Base-by-base conservation (phyloP, 495 filamentous ascomycete species). In the Immersiella caudata region DNA sequence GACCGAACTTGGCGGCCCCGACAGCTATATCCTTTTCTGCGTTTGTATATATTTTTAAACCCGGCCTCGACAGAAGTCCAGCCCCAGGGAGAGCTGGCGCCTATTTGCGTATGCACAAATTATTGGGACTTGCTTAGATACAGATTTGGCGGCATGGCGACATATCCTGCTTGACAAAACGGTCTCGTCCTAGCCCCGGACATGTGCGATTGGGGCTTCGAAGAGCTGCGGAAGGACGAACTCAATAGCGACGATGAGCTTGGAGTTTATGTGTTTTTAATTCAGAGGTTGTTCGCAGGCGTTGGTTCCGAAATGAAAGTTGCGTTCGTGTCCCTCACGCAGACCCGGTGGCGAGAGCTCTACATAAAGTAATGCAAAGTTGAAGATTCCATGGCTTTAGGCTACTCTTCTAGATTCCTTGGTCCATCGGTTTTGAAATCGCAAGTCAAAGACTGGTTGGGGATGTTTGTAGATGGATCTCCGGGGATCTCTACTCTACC, bases 41-140 rank as follows among this genome's bases (percentile, higher is more conserved):
- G 40, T 46, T 33, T 68, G 66, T 70, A 68, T 61, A 70, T 64
- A 64, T 51, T 66, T 62, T 29, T 16, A 59, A n/a, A 52, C 50
- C 64, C 64, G 9, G 24, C 52, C 56, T 69, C 60, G 35, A 54
- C 62, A 58, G 52, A 69, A 14, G 40, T 58, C 61, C 58, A 36
- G 21, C 8, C 29, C 59, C 29, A 46, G 49, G 50, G 51, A 40
- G 21, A 56, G 1, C n/a, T 46, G 11, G 20, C 35, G 46, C 24
- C 16, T 18, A 46, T 12, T 46, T 46, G 2, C 16, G 40, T 6
- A 4, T 5, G 4, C 40, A 46, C 40, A 12, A 18, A 14, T 46
- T 14, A 12, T 46, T 12, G 40, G 5, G 16, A 46, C 40, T 14
- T 14, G 40, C 40, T n/a, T 46, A 12, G 40, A 46, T 2, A 46